Evolutionary conservation across 352 stramenopile species (phyloP), one percentile per base, ranked within the genome.

Genomic region (Aphanomyces invadans): DNA sequence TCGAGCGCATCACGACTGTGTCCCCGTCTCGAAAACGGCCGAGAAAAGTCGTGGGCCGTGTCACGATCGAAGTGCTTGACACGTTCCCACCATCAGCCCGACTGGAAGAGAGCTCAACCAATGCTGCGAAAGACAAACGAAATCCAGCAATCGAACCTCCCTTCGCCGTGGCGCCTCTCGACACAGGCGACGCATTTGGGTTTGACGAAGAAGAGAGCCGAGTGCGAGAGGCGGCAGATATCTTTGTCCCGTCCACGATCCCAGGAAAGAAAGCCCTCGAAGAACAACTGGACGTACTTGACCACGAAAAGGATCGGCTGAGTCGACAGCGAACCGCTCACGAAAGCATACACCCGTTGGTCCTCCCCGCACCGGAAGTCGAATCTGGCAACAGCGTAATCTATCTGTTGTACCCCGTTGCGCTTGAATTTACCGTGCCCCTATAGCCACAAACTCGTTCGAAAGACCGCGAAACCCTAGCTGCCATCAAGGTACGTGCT

Each of bases 1-100:
- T 91, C 49, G 62, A 77, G 23, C 74, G 82, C 17, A 73, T 89
- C 9, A 86, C 86, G 57, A 84, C 71, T 0, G 72, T 79, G 1
- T 61, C 65, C 17, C 42, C 67, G 11, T 73, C 23, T 21, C 5
- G 4, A 9, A 26, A 45, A 12, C 70, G 69, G 51, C 39, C 49
- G 28, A 53, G 39, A 4, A 79, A 87, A 74, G 61, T 68, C 21
- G 70, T 78, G 25, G 62, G 70, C 7, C 65, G 72, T 3, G 66
- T 86, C 53, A 90, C 82, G 0, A 89, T 90, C 45, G 80, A 90
- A 68, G 80, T 90, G 11, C 46, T 89, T 29, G 78, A 89, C 38
- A 73, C 1, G 32, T 69, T 33, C 11, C 36, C 11, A 44, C 62
- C 25, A 36, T 51, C 25, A 12, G 57, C 26, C 17, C 3, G 15